Conservation (phyloP, 2,329 filamentous ascomycete genomes). For the Sporothrix inflata region DNA sequence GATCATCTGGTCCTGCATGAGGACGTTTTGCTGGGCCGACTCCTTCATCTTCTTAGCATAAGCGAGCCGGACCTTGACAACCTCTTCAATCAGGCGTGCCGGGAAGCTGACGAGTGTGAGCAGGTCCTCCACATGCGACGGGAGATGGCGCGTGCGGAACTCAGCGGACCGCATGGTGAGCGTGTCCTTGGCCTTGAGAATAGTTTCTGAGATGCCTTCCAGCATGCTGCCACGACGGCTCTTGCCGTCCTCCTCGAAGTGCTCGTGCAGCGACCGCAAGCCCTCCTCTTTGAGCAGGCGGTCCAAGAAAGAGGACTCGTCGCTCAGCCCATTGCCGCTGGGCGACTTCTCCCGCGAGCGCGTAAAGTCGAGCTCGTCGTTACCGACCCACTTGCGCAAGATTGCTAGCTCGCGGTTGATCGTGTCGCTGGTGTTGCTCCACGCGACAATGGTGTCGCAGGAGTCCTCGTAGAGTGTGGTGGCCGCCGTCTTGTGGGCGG, state of each 20-base stretch:
- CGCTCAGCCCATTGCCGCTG: conserved; percentile 72
- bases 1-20: conserved; percentile 98
- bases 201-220: conserved; percentile 78
- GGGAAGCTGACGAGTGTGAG: conserved; percentile 97
- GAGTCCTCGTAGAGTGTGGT: conserved; percentile 79
- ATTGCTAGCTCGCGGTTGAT: conserved; percentile 95
- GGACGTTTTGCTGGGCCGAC: conserved; percentile 83
- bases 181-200: conserved; percentile 90
- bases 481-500: conserved; percentile 74
- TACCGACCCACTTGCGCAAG: conserved; percentile 94
- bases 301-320: conserved; percentile 93
- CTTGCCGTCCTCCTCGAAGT: conserved; percentile 52
- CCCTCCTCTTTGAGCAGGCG: conserved; percentile 94
- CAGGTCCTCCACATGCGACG: conserved; percentile 94
- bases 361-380: conserved; percentile 89
- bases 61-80: conserved; percentile 86
- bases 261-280: conserved; percentile 85
- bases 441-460: conserved; percentile 86
- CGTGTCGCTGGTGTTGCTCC: conserved; percentile 95
- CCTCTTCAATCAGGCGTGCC: conserved; percentile 91
- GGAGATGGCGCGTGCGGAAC: conserved; percentile 87
- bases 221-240: conserved; percentile 74
- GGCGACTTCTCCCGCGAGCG: conserved; percentile 71
- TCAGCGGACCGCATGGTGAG: conserved; percentile 82
- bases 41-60: conserved; percentile 97